These are phyloP conservation scores for Cyberlindnera maritima DNA, from an alignment of 805 yeast genomes.

Conservation along the genomic window DNA sequence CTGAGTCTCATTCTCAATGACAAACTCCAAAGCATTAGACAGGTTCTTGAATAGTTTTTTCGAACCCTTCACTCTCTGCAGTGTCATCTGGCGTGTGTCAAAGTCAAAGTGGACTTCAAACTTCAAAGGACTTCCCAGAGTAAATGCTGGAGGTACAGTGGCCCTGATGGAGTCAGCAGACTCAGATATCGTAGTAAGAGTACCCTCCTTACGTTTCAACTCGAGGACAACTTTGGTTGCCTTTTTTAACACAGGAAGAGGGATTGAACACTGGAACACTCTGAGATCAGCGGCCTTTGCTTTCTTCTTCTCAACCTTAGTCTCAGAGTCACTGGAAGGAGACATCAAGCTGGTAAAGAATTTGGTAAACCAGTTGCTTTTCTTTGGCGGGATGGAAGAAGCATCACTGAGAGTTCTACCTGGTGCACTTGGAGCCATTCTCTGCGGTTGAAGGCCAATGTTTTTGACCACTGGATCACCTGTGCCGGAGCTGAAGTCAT, in stretches of 20 bases:
- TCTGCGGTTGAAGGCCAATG: slow-evolving; percentile 12
- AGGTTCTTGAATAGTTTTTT: slow-evolving; percentile 44
- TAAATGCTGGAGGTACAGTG: slow-evolving; percentile 43
- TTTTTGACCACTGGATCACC: slow-evolving; percentile 21
- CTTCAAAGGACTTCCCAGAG: slow-evolving; percentile 44
- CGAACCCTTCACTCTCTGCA: slow-evolving; percentile 44
- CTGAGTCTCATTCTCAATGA: slow-evolving; percentile 43
- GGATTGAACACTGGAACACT: slow-evolving; percentile 18
- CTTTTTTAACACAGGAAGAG: slow-evolving; percentile 22
- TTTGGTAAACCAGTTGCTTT: slow-evolving; percentile 38
- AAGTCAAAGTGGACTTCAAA: slow-evolving; percentile 44
- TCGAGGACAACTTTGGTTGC: slow-evolving; percentile 38
- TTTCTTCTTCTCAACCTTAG: slow-evolving; percentile 14
- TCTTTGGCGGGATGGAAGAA: slow-evolving; percentile 25
- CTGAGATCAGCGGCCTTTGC: slow-evolving; percentile 12
- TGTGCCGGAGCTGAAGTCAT: slow-evolving; percentile 14
- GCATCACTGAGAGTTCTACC: slow-evolving; percentile 7
- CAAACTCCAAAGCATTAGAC: slow-evolving; percentile 39
- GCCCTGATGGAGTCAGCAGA: slow-evolving; percentile 44
- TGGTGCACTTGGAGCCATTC: slow-evolving; percentile 26
- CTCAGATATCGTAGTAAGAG: slow-evolving; percentile 44
- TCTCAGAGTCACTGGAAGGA: slow-evolving; percentile 10
- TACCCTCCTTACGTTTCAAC: slow-evolving; percentile 48
- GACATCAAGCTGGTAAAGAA: slow-evolving; percentile 31
- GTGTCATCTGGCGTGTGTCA: slow-evolving; percentile 36